Percentiles rank a stretch among this genome's conserved stretches.
These are phyloP conservation scores for Pythium utonaiense DNA, from an alignment of 352 stramenopile genomes.

Conservation along the genomic window DNA sequence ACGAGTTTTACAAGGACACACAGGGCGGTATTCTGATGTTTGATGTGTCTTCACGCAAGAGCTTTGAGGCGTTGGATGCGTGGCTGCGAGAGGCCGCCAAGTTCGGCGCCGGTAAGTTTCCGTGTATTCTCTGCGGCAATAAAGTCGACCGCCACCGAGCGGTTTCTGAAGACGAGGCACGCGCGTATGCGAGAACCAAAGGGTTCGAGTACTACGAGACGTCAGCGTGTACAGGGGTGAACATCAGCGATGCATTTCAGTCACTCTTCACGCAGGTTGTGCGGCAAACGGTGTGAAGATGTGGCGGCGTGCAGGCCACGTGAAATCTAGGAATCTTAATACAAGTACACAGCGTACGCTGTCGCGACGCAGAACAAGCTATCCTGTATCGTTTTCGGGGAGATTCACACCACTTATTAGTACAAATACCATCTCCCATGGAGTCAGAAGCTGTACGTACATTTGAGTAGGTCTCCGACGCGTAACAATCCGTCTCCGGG, in stretches of 20 bases:
- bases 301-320: no score
- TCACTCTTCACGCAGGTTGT: slow-evolving; percentile 71
- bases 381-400: slow-evolving; percentile 48
- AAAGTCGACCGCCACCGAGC: slow-evolving; percentile 82
- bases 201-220: slow-evolving; percentile 92
- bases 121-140: slow-evolving; percentile 89
- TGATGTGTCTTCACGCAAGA: slow-evolving; percentile 68
- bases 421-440: no score
- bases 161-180: slow-evolving; percentile 79
- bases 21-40: slow-evolving; percentile 75
- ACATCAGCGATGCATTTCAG: slow-evolving; percentile 85
- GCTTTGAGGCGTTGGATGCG: slow-evolving; percentile 80
- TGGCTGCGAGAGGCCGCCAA: slow-evolving; percentile 89
- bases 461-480: slow-evolving; percentile 88
- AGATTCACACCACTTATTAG: background rate
- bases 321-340: slow-evolving; percentile 32
- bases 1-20: slow-evolving; percentile 97
- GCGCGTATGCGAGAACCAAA: slow-evolving; percentile 63
- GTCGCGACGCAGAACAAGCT: slow-evolving; percentile 88
- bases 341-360: slow-evolving; percentile 88
- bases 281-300: slow-evolving; percentile 27
- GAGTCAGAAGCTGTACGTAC: slow-evolving; percentile 29
- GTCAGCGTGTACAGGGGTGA: slow-evolving; percentile 84
- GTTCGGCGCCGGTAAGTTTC: slow-evolving; percentile 86
- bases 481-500: slow-evolving; percentile 85